Base-by-base conservation (phyloP, 331 rosid species). In the Pyrus hybrid region DNA sequence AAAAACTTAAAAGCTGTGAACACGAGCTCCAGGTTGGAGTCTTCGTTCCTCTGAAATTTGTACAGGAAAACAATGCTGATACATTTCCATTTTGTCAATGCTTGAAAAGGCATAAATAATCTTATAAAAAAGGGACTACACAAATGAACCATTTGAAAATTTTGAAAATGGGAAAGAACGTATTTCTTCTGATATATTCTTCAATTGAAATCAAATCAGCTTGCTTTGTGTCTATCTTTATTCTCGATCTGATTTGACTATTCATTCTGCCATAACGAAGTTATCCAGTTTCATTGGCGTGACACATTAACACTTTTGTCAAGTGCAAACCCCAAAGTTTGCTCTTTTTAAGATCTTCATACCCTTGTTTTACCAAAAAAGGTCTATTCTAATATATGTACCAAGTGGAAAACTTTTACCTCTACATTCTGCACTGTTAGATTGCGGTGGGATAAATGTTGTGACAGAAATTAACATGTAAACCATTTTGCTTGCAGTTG, bases 1-100 rank as follows among this genome's bases (percentile, higher is more conserved):
- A 92, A 51, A 84, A 77, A 74, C 92, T 89, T 68, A 83, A 86
- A 85, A 77, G 75, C 80, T 73, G 84, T 77, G 96, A 95, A 82
- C 85, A 84, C 67, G 91, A 95, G 85, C 90, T 92, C 82, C 93
- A 92, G 99, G 97, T 95, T 75, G 63, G 93, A 80, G 66, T 77
- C 73, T 76, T 67, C 14, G 2, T 32, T 37, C 74, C 26, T 66
- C 72, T 41, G 13, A 37, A 43, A 28, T 21, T 61, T 74, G 77
- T 74, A 43, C 6, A 71, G 47, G 23, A 58, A 63, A 56, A 17
- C 13, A 62, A 60, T 26, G 12, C 28, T 2, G 70, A 33, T 65
- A 21, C 20, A 37, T 33, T 21, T 35, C 53, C 53, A 11, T 67
- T 47, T 11, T 22, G 1, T 67, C 22, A 7, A 12, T 37, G 51